Conservation (phyloP, 2,329 filamentous ascomycete genomes). For the Colletotrichum tropicicola region DNA sequence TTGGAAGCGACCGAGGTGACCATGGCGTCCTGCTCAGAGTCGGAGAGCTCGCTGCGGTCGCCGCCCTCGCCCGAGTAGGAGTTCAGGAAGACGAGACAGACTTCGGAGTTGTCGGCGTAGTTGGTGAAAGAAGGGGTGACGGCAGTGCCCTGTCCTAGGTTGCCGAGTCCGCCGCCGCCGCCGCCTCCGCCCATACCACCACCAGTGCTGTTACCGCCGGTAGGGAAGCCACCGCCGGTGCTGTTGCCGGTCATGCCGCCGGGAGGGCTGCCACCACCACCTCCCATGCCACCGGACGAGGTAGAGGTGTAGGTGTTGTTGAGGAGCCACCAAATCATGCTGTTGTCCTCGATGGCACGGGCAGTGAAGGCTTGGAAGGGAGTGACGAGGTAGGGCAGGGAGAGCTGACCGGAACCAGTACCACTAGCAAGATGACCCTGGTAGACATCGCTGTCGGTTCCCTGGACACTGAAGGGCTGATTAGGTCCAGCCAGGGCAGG, state of each 20-base stretch:
- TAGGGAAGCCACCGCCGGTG: not conserved
- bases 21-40: constrained; percentile 62
- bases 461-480: constrained; percentile 15
- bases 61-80: constrained; percentile 71
- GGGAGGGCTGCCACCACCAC: not conserved
- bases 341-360: constrained; percentile 51
- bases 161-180: constrained; percentile 2
- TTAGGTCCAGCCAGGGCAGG: constrained; percentile 10
- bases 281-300: constrained; percentile 11
- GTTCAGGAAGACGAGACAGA: constrained; percentile 27
- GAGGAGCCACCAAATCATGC: constrained; percentile 42
- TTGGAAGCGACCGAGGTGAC: constrained; percentile 66
- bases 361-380: constrained; percentile 22
- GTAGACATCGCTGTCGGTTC: constrained; percentile 16
- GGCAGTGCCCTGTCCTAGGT: constrained; percentile 7
- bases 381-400: constrained; percentile 16
- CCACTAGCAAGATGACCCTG: constrained; percentile 19
- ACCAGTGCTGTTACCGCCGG: constrained; percentile 12
- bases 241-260: constrained; percentile 1
- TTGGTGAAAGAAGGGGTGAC: constrained; percentile 8
- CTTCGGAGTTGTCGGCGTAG: constrained; percentile 21
- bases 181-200: constrained; percentile 16
- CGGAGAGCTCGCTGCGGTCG: constrained; percentile 71
- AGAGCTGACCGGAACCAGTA: constrained; percentile 19
- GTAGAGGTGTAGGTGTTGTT: constrained; percentile 25